phyloP scores from a whole-genome alignment of 495 filamentous ascomycete genomes.

The Tirmania nivea region DNA sequence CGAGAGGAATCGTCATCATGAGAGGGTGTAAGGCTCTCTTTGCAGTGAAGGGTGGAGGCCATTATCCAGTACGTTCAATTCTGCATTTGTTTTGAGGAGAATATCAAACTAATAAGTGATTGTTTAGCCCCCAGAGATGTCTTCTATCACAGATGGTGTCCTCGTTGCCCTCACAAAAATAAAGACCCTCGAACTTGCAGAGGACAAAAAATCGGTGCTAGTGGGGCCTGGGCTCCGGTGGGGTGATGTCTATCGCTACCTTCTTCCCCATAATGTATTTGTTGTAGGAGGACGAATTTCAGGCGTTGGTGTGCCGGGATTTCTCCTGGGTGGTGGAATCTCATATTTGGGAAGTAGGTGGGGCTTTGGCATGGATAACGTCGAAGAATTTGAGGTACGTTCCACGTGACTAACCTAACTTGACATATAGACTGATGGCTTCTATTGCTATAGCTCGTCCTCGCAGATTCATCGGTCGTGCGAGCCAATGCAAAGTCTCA shows the following conservation, averaged over 20 bases:
- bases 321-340: conserved; percentile 22
- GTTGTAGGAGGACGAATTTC: conserved; percentile 31
- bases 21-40: neutral
- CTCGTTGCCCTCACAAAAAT: neutral
- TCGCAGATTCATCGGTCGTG: too few species aligned
- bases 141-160: neutral
- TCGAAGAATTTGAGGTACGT: conserved; percentile 17
- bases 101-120: neutral
- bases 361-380: conserved; percentile 22
- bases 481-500: too few species aligned
- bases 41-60: neutral
- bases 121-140: neutral
- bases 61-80: neutral
- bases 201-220: too few species aligned
- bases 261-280: conserved; percentile 27
- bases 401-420: too few species aligned
- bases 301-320: conserved; percentile 24
- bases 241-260: conserved; percentile 27
- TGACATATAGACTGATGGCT: too few species aligned
- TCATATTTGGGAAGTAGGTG: conserved; percentile 19
- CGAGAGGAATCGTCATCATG: neutral
- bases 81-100: neutral
- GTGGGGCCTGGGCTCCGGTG: conserved; percentile 32
- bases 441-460: too few species aligned
- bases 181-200: neutral